Conservation (phyloP, 768 basidiomycete species). For the Suillus clintonianus region DNA sequence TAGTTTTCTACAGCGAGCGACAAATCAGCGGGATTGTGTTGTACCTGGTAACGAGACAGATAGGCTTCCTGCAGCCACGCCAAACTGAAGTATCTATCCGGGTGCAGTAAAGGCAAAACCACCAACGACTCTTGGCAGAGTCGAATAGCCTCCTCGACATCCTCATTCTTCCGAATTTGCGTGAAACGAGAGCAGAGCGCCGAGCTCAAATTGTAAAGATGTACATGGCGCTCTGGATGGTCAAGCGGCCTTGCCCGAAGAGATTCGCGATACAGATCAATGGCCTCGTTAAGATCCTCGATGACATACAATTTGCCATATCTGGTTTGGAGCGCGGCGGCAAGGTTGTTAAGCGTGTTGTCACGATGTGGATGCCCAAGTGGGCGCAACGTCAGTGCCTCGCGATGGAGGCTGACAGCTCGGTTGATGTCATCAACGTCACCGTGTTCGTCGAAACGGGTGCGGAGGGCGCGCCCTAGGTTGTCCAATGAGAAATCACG, state of each 20-base stretch:
- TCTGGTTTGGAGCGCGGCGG: constrained; percentile 5
- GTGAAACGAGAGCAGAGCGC: constrained; percentile 18
- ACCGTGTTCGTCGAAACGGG: constrained; percentile 14
- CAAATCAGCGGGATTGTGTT: constrained; percentile 16
- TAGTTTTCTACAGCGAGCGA: too few relatives aligned
- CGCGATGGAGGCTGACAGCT: constrained; percentile 1
- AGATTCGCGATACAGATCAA: constrained; percentile 14
- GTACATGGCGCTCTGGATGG: constrained; percentile 2
- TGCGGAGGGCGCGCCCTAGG: constrained; percentile 14
- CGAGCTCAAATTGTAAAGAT: constrained; percentile 8
- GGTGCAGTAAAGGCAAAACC: too few relatives aligned
- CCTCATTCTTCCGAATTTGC: constrained; percentile 1
- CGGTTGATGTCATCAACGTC: constrained; percentile 16
- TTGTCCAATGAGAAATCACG: constrained; percentile 13
- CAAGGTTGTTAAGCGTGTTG: constrained; percentile 14
- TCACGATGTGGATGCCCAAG: constrained; percentile 7
- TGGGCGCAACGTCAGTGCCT: constrained; percentile 7
- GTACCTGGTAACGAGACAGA: constrained; percentile 26
- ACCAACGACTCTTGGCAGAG: constrained; percentile 7
- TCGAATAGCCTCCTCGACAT: constrained; percentile 24
- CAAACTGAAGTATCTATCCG: too few relatives aligned
- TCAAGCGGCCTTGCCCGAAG: constrained; percentile 9
- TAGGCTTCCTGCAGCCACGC: constrained; percentile 12
- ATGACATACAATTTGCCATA: constrained; percentile 9
- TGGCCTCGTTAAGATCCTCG: constrained; percentile 19